Percentiles rank a stretch among this genome's conserved stretches.
Conservation (phyloP, 192 early-diverging fungal genomes). For the Diversispora epigaea region DNA sequence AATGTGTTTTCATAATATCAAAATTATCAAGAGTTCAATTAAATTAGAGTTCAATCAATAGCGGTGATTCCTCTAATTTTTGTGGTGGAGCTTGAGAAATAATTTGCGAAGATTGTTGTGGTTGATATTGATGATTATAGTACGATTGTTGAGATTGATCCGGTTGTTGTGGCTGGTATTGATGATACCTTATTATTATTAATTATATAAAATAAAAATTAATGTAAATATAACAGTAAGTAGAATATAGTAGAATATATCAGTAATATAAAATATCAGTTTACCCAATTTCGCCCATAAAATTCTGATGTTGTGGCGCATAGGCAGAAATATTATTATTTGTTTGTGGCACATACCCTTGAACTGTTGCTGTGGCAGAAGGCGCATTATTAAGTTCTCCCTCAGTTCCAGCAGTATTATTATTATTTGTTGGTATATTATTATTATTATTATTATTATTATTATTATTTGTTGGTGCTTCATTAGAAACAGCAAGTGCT, state of each 20-base stretch:
- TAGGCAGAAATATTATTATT: not conserved
- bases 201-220: not conserved
- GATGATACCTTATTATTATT: not conserved
- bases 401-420: not conserved
- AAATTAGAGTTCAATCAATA: constrained; percentile 28
- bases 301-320: not conserved
- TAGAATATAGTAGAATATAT: too few relatives aligned
- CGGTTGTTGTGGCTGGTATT: not conserved
- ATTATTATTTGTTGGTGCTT: not conserved
- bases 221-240: too few relatives aligned
- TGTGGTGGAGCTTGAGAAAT: not conserved
- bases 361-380: not conserved
- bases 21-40: too few relatives aligned
- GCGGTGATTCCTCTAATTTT: constrained; percentile 21
- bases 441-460: not conserved
- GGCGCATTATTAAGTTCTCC: not conserved
- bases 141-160: not conserved
- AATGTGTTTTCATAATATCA: too few relatives aligned
- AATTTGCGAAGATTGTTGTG: constrained; percentile 4
- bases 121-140: constrained; percentile 18
- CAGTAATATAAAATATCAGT: not conserved
- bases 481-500: not conserved
- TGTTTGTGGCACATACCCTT: constrained; percentile 9
- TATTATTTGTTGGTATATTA: not conserved
- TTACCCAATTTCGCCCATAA: not conserved